Evolutionary conservation across 805 yeast genomes (phyloP).

Genomic region (Wickerhamomyces chaumierensis): DNA sequence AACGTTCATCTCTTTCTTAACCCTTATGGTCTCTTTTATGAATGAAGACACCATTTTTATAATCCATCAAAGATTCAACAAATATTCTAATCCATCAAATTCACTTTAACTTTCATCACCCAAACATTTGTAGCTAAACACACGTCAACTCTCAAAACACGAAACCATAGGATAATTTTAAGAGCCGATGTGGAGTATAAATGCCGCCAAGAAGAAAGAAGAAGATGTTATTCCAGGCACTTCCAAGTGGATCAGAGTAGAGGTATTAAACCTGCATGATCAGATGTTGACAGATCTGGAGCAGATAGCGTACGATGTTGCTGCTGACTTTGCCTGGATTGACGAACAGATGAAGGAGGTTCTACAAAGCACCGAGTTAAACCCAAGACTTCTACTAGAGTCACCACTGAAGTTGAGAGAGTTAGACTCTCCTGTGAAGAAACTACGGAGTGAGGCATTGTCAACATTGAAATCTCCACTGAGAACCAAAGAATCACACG

Average conservation of each 20-base stretch:
- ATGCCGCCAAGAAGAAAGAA: constrained; percentile 15
- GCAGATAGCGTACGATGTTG: constrained; percentile 27
- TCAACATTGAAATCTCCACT: constrained; percentile 9
- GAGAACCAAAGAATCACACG: constrained; percentile 1
- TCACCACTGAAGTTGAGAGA: constrained; percentile 18
- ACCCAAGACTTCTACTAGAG: constrained; percentile 16
- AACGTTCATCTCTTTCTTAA: too few relatives aligned
- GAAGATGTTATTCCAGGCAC: constrained; percentile 33
- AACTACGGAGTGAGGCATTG: constrained; percentile 14
- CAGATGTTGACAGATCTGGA: constrained; percentile 27
- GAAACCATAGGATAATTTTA: too few relatives aligned
- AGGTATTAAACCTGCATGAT: constrained; percentile 27
- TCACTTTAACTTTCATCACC: too few relatives aligned
- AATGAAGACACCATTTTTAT: too few relatives aligned
- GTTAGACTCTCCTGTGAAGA: constrained; percentile 17
- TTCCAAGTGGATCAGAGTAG: constrained; percentile 38
- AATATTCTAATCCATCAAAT: too few relatives aligned
- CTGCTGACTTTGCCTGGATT: constrained; percentile 28
- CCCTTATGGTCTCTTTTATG: too few relatives aligned
- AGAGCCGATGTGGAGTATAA: constrained; percentile 18
- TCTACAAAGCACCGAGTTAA: constrained; percentile 16
- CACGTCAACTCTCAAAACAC: too few relatives aligned
- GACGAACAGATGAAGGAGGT: constrained; percentile 30
- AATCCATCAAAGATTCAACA: too few relatives aligned
- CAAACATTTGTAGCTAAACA: too few relatives aligned